These are phyloP conservation scores for Pseudonectria foliicola DNA, from an alignment of 2,329 filamentous ascomycete genomes.

Conservation along the genomic window DNA sequence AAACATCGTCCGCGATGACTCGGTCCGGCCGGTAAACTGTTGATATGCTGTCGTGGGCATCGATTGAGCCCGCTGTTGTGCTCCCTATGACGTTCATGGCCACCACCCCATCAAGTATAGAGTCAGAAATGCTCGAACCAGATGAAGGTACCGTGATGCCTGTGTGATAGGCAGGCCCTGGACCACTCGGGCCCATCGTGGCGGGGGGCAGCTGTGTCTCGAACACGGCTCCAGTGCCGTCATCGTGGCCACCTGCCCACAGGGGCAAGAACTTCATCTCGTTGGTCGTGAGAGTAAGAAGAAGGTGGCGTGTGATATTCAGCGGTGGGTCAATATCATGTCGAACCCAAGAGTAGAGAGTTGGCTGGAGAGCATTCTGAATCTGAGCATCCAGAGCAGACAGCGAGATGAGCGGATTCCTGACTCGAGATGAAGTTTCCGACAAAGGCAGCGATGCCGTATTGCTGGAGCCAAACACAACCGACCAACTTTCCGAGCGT, in stretches of 20 bases:
- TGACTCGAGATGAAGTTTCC: background rate
- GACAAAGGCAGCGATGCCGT: background rate
- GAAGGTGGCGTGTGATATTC: constrained; percentile 34
- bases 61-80: constrained; percentile 28
- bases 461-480: background rate
- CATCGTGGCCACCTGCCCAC: constrained; percentile 53
- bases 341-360: constrained; percentile 19
- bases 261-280: constrained; percentile 58
- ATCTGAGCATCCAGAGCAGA: constrained; percentile 14
- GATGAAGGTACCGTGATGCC: constrained; percentile 31
- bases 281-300: constrained; percentile 46
- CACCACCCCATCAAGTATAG: constrained; percentile 29
- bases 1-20: constrained; percentile 28
- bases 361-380: constrained; percentile 13
- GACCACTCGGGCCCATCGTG: constrained; percentile 37
- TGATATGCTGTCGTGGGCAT: constrained; percentile 34
- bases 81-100: constrained; percentile 27
- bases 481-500: constrained; percentile 5
- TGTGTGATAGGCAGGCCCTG: constrained; percentile 41
- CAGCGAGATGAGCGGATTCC: constrained; percentile 14
- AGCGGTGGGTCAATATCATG: constrained; percentile 27
- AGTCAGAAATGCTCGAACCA: constrained; percentile 27
- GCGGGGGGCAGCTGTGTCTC: constrained; percentile 34
- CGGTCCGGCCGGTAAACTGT: constrained; percentile 25
- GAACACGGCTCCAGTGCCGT: constrained; percentile 45